phyloP scores from a whole-genome alignment of 257 asterid species.

The Salvia splendens region DNA sequence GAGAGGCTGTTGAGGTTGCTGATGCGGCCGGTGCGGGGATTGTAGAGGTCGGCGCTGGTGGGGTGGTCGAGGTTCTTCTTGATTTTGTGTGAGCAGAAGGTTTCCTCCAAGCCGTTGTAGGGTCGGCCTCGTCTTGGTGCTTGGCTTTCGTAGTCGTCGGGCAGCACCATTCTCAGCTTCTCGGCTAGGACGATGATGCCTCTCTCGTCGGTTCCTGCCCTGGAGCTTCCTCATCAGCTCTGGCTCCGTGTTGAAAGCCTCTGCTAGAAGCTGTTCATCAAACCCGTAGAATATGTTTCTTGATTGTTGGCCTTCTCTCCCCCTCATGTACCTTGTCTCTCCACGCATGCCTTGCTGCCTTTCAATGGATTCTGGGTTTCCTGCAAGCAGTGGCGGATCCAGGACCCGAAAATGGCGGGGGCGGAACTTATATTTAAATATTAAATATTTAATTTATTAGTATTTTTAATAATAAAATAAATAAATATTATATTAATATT shows the following conservation, averaged over 20 bases:
- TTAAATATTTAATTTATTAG: too few species aligned
- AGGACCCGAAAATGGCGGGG: too few species aligned
- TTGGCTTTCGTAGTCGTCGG: constrained; percentile 23
- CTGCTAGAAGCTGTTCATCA: constrained; percentile 46
- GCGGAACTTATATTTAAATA: constrained; percentile 41
- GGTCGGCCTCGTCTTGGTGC: background rate
- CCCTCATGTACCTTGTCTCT: too few species aligned
- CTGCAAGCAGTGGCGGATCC: too few species aligned
- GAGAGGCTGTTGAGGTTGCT: constrained; percentile 57
- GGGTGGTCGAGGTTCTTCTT: constrained; percentile 50
- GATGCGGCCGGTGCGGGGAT: constrained; percentile 61
- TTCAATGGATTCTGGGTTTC: constrained; percentile 42
- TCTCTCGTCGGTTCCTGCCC: constrained; percentile 43
- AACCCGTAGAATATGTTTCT: constrained; percentile 49
- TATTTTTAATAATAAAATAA: too few species aligned
- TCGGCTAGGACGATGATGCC: constrained; percentile 55
- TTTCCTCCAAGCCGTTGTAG: constrained; percentile 58
- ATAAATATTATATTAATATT: too few species aligned
- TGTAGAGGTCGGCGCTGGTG: constrained; percentile 44
- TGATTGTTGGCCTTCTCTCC: background rate
- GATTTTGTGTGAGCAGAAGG: constrained; percentile 51
- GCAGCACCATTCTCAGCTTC: constrained; percentile 35
- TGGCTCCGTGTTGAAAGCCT: constrained; percentile 34
- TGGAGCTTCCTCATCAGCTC: constrained; percentile 34
- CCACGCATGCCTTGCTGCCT: background rate